Percentiles rank a stretch among this genome's conserved stretches.
These are phyloP conservation scores for Acanthamoeba sp. DNA, from an alignment of 208 protist genomes.

Conservation along the genomic window DNA sequence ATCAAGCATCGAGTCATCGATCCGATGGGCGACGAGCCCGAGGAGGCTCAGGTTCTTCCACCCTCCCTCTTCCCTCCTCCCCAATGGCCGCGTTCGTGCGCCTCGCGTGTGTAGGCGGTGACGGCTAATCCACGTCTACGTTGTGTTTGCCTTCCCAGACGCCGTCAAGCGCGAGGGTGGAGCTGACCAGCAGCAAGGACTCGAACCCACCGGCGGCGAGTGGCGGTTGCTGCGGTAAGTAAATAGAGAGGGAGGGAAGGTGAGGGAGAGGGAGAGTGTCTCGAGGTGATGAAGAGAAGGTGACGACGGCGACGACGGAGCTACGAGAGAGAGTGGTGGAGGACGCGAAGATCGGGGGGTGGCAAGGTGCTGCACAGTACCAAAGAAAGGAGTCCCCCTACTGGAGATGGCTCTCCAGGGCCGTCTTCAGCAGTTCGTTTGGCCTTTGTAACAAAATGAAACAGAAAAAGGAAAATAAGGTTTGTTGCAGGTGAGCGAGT, in stretches of 20 bases:
- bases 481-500: no score
- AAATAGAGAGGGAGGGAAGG: not conserved
- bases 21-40: slow-evolving; percentile 21
- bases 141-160: not conserved
- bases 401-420: no score
- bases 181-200: not conserved
- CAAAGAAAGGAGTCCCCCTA: no score
- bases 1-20: slow-evolving; percentile 84
- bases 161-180: not conserved
- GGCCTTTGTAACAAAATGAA: no score
- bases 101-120: not conserved
- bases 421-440: no score
- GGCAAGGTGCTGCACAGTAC: no score
- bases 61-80: not conserved
- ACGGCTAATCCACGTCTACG: not conserved
- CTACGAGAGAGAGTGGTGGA: no score
- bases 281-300: no score
- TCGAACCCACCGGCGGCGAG: not conserved
- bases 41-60: not conserved
- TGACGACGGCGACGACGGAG: no score
- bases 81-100: not conserved
- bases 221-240: not conserved
- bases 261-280: not conserved
- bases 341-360: no score
- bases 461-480: no score